Base-by-base conservation (phyloP, 2,329 filamentous ascomycete species). In the Monosporascus ibericus region DNA sequence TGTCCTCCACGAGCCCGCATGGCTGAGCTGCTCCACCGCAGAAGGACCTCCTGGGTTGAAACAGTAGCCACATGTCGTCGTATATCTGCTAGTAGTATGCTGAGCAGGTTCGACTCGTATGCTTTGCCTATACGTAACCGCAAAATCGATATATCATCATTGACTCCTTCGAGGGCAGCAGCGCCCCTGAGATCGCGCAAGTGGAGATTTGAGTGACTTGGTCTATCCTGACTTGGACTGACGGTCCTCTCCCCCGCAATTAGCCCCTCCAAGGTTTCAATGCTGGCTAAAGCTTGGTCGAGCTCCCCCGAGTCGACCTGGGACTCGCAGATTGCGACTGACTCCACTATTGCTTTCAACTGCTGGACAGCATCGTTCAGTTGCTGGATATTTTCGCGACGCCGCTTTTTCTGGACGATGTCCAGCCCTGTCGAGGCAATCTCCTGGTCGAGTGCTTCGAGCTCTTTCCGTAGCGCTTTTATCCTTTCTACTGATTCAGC, bases 401-500 rank as follows among this genome's bases (percentile, higher is more conserved):
- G 82, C 49, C 88, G 82, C 59, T 90, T 84, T 67, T 95, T 85
- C 55, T 92, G 87, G 4, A 96, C 86, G 51, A 96, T 86, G 60
- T 94, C 86, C 30, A 99, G 70, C 0, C 94, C 94, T 30, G 85
- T 89, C 3, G 90, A 75, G 1, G 91, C 92, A 69, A 97, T 90
- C 60, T 96, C 90, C 52, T 87, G 79, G 65, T 99, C 94, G 6
- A 99, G 77, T 39, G 83, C 84, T 53, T 85, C 79, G 0, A 99
- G 74, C 64, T 97, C 92, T 61, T 84, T 82, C 53, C 94, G 80
- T 40, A 99, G 68, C 0, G 80, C 78, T 65, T 91, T 90, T 54
- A 99, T 99, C 55, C 88, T 85, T 8, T 86, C 79, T 2, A 99
- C 92, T 2, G 92, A 97, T 52, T 95, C 89, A 11, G 91, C 87